Percentiles rank a stretch among this genome's conserved stretches.
Conservation (phyloP, 306 rosid genomes). For the Vigna angularis region DNA sequence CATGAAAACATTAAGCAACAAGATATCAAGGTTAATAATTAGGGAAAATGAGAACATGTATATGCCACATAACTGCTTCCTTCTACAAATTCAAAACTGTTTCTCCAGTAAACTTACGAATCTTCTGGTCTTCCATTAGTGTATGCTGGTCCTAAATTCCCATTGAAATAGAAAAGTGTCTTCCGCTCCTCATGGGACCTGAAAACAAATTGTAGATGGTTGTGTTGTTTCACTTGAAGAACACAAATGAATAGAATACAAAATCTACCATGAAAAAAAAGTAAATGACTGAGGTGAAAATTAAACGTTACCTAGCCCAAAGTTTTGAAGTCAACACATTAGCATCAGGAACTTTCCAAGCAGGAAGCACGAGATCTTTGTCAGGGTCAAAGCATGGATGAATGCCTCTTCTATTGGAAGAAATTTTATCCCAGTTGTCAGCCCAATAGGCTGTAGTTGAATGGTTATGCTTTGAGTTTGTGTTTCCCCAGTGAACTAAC, state of each 20-base stretch:
- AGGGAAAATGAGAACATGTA: conserved; percentile 4
- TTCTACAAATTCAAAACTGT: conserved; percentile 16
- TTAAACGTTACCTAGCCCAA: conserved; percentile 69
- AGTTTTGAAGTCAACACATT: conserved; percentile 60
- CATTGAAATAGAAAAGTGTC: conserved; percentile 84
- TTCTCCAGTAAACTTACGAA: conserved; percentile 62
- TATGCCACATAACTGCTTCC: not conserved
- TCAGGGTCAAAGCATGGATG: conserved; percentile 95
- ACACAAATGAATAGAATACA: conserved; percentile 2
- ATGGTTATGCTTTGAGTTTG: conserved; percentile 84
- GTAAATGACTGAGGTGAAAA: conserved; percentile 22
- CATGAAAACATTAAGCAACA: conserved; percentile 11
- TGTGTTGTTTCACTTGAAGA: conserved; percentile 23
- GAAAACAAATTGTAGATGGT: conserved; percentile 45
- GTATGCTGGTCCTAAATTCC: conserved; percentile 90
- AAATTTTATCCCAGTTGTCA: conserved; percentile 83
- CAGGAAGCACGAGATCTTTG: conserved; percentile 97
- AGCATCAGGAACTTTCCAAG: conserved; percentile 92
- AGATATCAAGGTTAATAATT: conserved; percentile 26
- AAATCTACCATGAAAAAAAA: conserved; percentile 32
- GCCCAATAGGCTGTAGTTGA: conserved; percentile 98
- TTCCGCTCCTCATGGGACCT: conserved; percentile 80
- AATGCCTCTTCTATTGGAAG: conserved; percentile 72
- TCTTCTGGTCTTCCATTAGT: conserved; percentile 71
- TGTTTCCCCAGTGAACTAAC: conserved; percentile 99